Evolutionary conservation across 2,329 filamentous ascomycete genomes (phyloP), one percentile per base, ranked within the genome.

Genomic region (Neopestalotiopsis sp.): DNA sequence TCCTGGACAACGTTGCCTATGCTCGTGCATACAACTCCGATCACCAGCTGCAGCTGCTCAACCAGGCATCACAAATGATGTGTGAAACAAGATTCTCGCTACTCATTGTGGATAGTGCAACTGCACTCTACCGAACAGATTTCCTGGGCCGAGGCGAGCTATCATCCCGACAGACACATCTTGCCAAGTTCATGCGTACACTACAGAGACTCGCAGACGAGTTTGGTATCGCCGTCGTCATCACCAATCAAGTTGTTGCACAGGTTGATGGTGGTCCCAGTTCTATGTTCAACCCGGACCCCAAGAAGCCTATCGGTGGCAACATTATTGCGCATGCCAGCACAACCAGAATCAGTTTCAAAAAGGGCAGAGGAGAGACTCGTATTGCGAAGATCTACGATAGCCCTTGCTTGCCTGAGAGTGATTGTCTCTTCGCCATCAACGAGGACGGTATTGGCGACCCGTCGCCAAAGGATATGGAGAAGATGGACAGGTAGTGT

Each of bases 301-400:
- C 96, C 7, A 99, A 99, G 88, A 99, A 99, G 81, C 96, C 96
- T 0, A 98, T 99, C 78, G 96, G 96, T 74, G 96, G 96, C 72
- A 98, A 99, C 81, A 99, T 99, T 74, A 98, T 99, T 78, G 96
- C 97, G 2, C 96, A 99, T 80, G 95, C 96, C 66, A 97, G 94
- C 77, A 99, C 96, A 1, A 99, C 96, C 2, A 88, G 96, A 77
- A 88, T 99, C 75, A 98, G 94, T 77, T 81, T 99, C 78, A 98
- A 97, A 85, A 99, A 99, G 81, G 97, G 96, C 1, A 88, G 96
- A 67, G 96, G 89, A 38, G 96, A 99, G 85, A 99, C 96, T 28
- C 90, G 96, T 84, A 94, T 99, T 74, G 97, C 96, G 84, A 99
- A 98, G 86, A 99, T 99, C 71, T 99, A 99, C 79, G 97, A 99